phyloP scores from a whole-genome alignment of 176 grass and related monocot species.

The maize (Zea mays) region Zm-B73-REFERENCE-NAM-5.0 NC_050098.1:24297001-24297500 shows the following conservation, averaged over 20 bases:
- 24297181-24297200: conserved; percentile 58
- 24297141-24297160: conserved; percentile 41
- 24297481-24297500: conserved; percentile 51
- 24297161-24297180: conserved; percentile 59
- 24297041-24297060: conserved; percentile 66
- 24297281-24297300: background rate
- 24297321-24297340: background rate
- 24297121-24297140: conserved; percentile 36
- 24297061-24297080: conserved; percentile 55
- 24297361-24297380: conserved; percentile 46
- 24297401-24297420: conserved; percentile 43
- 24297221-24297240: conserved; percentile 52
- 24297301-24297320: background rate
- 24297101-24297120: conserved; percentile 33
- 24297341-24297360: conserved; percentile 33
- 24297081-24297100: conserved; percentile 54
- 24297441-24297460: conserved; percentile 47
- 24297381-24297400: conserved; percentile 64
- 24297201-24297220: conserved; percentile 60
- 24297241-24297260: conserved; percentile 7
- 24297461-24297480: conserved; percentile 50
- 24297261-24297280: background rate
- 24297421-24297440: conserved; percentile 52
- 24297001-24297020: background rate
- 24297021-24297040: conserved; percentile 20